Evolutionary conservation across 2,329 filamentous ascomycete species (phyloP).

Genomic region (Ramichloridium luteum): DNA sequence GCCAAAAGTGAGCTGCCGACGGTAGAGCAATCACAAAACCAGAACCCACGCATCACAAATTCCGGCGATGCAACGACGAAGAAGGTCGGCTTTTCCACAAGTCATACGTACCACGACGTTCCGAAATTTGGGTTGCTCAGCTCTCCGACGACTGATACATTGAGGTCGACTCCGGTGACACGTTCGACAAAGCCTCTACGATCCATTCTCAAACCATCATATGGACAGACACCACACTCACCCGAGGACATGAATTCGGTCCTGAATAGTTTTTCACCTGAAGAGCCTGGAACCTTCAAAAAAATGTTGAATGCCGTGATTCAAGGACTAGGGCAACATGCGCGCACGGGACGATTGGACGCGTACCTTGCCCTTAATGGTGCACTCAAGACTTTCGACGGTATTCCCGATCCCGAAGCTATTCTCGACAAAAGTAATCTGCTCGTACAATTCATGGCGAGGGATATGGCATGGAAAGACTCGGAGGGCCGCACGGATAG

Average conservation of each 20-base stretch:
- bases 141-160: constrained; percentile 26
- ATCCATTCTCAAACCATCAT: constrained; percentile 68
- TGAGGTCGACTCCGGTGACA: constrained; percentile 27
- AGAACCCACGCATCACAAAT: too few species aligned
- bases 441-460: constrained; percentile 69
- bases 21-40: too few species aligned
- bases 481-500: constrained; percentile 41
- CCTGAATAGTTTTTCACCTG: constrained; percentile 31
- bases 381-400: constrained; percentile 68
- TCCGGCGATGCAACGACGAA: constrained; percentile 36
- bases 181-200: constrained; percentile 47
- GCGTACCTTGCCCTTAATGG: constrained; percentile 72
- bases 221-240: constrained; percentile 26
- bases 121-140: constrained; percentile 20
- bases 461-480: constrained; percentile 59
- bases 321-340: constrained; percentile 64
- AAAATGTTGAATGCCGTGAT: constrained; percentile 77
- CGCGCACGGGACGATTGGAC: constrained; percentile 63
- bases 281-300: constrained; percentile 48
- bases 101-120: constrained; percentile 37
- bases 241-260: constrained; percentile 29
- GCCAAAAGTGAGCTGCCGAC: too few species aligned
- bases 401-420: constrained; percentile 61
- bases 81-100: constrained; percentile 52
- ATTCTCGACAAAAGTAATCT: constrained; percentile 64